These are phyloP conservation scores for Leishmania turanica DNA, from an alignment of 208 protist species.

Conservation along the genomic window DNA sequence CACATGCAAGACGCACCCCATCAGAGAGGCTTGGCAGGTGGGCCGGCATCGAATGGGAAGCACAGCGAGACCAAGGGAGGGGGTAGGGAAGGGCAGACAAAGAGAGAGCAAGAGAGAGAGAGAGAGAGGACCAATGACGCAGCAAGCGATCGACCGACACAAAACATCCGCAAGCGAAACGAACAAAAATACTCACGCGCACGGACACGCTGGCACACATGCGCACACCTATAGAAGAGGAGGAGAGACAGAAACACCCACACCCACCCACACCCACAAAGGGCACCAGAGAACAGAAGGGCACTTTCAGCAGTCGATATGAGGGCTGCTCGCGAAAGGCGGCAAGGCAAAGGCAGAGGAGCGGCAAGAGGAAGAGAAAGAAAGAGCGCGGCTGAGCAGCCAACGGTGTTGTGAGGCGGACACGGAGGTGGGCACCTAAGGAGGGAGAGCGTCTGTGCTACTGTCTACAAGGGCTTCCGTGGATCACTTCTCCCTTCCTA, in stretches of 20 bases:
- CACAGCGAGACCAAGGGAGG: not conserved
- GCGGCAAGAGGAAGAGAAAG: not conserved
- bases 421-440: not conserved
- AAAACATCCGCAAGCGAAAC: not conserved
- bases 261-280: too few relatives aligned
- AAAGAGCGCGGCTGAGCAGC: not conserved
- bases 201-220: not conserved
- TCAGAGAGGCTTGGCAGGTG: not conserved
- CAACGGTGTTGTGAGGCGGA: not conserved
- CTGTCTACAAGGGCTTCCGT: not conserved
- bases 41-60: not conserved
- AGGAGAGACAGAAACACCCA: too few relatives aligned
- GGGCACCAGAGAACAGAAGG: too few relatives aligned
- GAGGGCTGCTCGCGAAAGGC: not conserved
- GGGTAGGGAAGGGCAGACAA: not conserved
- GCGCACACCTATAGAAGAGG: too few relatives aligned
- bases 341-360: not conserved
- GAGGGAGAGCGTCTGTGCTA: not conserved
- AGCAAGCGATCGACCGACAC: not conserved
- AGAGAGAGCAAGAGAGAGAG: not conserved
- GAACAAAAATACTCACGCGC: not conserved
- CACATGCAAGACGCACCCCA: not conserved
- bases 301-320: not conserved
- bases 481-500: not conserved
- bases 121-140: not conserved